A percentile compares a stretch with the other conserved stretches of the same genome.
phyloP scores from a whole-genome alignment of 176 grass and related monocot genomes.

The Ensete glaucum region DNA sequence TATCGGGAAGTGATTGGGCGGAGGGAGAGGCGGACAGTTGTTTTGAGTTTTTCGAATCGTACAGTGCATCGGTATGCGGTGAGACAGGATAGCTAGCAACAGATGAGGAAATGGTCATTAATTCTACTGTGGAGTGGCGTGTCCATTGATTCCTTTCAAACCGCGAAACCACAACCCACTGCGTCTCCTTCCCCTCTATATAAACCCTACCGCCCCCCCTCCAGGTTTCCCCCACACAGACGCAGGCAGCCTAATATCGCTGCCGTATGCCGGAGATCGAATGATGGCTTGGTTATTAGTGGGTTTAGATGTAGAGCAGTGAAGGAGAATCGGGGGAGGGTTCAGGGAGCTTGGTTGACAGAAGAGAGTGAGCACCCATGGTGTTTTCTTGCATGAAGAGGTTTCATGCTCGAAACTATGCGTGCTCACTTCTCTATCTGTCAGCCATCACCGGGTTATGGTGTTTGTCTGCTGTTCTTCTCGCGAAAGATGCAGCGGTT shows the following conservation, averaged over 20 bases:
- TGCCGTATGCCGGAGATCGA: not conserved
- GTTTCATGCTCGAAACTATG: conserved; percentile 1
- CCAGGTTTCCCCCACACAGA: too few relatives aligned
- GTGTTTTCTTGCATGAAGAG: conserved; percentile 17
- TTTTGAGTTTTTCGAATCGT: conserved; percentile 43
- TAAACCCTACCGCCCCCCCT: too few relatives aligned
- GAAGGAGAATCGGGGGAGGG: not conserved
- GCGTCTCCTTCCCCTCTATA: too few relatives aligned
- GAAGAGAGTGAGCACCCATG: conserved; percentile 35
- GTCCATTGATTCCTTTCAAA: too few relatives aligned
- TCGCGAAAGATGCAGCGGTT: too few relatives aligned
- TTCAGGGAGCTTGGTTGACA: conserved; percentile 47
- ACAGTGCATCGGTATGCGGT: conserved; percentile 45
- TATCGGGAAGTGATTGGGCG: conserved; percentile 30
- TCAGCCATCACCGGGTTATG: not conserved
- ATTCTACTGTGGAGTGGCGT: too few relatives aligned
- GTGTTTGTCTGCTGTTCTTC: not conserved
- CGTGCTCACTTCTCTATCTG: conserved; percentile 23
- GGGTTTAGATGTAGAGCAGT: too few relatives aligned
- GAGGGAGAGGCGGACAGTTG: conserved; percentile 35
- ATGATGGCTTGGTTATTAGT: not conserved
- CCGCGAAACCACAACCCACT: too few relatives aligned
- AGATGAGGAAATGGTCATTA: not conserved
- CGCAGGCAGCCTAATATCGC: too few relatives aligned
- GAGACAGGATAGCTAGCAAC: not conserved